These are phyloP conservation scores for Apiospora kogelbergensis DNA, from an alignment of 2,329 filamentous ascomycete species.

Conservation along the genomic window DNA sequence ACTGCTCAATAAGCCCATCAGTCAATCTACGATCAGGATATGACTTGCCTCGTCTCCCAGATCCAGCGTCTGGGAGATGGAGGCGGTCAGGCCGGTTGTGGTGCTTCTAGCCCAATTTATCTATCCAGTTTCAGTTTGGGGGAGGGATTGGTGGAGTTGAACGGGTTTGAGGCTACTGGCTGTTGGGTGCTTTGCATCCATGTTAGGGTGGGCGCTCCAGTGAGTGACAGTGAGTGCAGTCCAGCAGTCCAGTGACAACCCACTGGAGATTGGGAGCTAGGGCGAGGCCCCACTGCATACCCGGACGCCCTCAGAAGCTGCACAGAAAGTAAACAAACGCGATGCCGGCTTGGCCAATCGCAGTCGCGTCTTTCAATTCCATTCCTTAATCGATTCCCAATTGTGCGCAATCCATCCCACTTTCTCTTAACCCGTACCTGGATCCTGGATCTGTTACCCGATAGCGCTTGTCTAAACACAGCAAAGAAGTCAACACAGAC, in stretches of 20 bases:
- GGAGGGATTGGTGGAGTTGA: not conserved
- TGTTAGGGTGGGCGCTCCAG: not conserved
- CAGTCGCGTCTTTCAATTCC: slow-evolving; percentile 4
- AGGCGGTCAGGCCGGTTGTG: not conserved
- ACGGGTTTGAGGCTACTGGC: not conserved
- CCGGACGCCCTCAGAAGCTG: not conserved
- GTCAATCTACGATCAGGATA: not conserved
- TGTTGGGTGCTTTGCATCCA: not conserved
- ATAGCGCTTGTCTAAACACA: slow-evolving; percentile 1
- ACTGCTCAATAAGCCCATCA: not conserved
- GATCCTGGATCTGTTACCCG: not conserved
- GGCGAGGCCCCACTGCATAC: not conserved
- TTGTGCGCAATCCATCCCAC: slow-evolving; percentile 6
- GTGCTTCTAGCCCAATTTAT: not conserved
- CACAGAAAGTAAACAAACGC: slow-evolving; percentile 10
- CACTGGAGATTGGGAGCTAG: not conserved
- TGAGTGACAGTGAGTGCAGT: not conserved
- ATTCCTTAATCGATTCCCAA: not conserved
- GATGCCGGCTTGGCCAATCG: not conserved
- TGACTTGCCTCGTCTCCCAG: not conserved
- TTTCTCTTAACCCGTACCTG: not conserved
- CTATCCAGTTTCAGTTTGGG: not conserved
- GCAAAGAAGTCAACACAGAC: not conserved
- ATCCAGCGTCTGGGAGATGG: not conserved
- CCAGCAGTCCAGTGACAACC: not conserved